These are phyloP conservation scores for Coemansia sp. DNA, from an alignment of 192 early-diverging fungal genomes.

Conservation along the genomic window DNA sequence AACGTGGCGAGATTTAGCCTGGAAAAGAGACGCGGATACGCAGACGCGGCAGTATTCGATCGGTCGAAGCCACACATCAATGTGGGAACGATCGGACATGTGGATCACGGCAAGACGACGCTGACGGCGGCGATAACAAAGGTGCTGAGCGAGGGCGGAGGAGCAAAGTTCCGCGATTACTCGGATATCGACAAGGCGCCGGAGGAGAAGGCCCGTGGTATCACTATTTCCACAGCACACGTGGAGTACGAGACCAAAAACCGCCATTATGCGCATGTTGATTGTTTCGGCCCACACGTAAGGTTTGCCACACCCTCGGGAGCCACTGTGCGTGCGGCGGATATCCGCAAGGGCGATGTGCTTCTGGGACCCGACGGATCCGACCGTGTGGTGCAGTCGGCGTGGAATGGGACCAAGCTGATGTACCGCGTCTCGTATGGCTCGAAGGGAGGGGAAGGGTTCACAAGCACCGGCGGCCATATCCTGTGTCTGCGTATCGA, in stretches of 20 bases:
- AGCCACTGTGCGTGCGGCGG: conserved; percentile 9
- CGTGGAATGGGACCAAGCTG: conserved; percentile 22
- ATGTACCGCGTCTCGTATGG: conserved; percentile 33
- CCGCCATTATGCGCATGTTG: conserved; percentile 95
- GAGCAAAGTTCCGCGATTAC: conserved; percentile 93
- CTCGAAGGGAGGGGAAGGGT: conserved; percentile 18
- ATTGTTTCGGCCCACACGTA: conserved; percentile 58
- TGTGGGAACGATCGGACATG: conserved; percentile 98
- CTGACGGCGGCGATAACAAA: conserved; percentile 99
- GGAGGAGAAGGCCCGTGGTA: conserved; percentile 96
- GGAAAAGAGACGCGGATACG: conserved; percentile 35
- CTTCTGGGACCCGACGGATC: conserved; percentile 35
- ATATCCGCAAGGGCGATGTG: conserved; percentile 19
- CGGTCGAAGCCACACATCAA: conserved; percentile 97
- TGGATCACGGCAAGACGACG: conserved; percentile 99
- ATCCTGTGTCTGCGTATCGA: conserved; percentile 38
- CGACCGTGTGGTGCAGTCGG: conserved; percentile 26
- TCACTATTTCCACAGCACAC: conserved; percentile 96
- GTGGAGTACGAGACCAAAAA: conserved; percentile 92
- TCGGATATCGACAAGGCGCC: conserved; percentile 97
- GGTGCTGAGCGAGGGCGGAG: conserved; percentile 76
- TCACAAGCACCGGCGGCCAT: conserved; percentile 44
- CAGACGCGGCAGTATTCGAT: conserved; percentile 67
- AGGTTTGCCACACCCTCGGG: conserved; percentile 29
- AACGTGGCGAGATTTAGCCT: neutral